These are phyloP conservation scores for Leccinum incarnatum DNA, from an alignment of 768 basidiomycete species.

Conservation along the genomic window DNA sequence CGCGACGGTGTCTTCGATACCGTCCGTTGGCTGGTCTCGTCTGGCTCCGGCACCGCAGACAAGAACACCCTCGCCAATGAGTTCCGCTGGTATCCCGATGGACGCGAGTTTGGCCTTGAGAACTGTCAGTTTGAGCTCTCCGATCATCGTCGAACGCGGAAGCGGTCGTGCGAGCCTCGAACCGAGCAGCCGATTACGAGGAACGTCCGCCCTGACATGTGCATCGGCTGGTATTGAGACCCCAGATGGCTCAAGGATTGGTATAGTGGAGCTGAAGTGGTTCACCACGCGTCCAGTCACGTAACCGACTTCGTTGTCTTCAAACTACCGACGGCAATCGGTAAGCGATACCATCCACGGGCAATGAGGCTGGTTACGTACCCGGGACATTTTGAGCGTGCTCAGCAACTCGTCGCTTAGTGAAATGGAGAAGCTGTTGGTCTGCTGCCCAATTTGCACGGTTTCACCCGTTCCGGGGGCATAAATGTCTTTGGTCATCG, in stretches of 20 bases:
- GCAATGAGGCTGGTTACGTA: slow-evolving; percentile 38
- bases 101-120: slow-evolving; percentile 78
- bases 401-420: slow-evolving; percentile 86
- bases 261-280: slow-evolving; percentile 84
- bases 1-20: slow-evolving; percentile 69
- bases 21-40: slow-evolving; percentile 39
- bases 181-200: slow-evolving; percentile 50
- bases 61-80: slow-evolving; percentile 96
- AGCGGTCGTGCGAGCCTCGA: slow-evolving; percentile 65
- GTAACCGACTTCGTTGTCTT: slow-evolving; percentile 95
- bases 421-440: slow-evolving; percentile 90
- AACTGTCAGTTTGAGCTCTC: slow-evolving; percentile 89
- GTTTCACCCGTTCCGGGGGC: slow-evolving; percentile 74
- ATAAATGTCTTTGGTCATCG: slow-evolving; percentile 92
- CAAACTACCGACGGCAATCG: slow-evolving; percentile 58
- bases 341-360: slow-evolving; percentile 1
- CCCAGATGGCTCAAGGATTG: slow-evolving; percentile 73
- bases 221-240: slow-evolving; percentile 29
- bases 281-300: slow-evolving; percentile 85
- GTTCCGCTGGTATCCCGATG: slow-evolving; percentile 83
- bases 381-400: slow-evolving; percentile 81
- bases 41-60: slow-evolving; percentile 72
- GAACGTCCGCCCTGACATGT: slow-evolving; percentile 21
- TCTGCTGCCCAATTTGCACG: slow-evolving; percentile 92
- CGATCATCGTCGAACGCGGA: slow-evolving; percentile 93